A percentile compares a stretch with the other conserved stretches of the same genome.
These are phyloP conservation scores for Eucalyptus erythrocorys DNA, from an alignment of 345 rosid species.

Conservation along the genomic window DNA sequence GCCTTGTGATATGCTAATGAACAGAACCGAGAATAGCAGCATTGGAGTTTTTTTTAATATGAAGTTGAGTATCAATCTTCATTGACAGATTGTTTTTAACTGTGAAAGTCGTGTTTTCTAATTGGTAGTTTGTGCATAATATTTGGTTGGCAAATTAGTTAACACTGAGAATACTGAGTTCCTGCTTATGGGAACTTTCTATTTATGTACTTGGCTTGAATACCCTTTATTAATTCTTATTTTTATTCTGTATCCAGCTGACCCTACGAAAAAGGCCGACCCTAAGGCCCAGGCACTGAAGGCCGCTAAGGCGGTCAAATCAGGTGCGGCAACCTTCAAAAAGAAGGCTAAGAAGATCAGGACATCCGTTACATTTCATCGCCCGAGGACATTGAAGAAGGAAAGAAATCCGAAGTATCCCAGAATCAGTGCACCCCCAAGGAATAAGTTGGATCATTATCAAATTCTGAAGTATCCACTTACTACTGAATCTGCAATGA, in stretches of 20 bases:
- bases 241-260: background rate
- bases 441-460: slow-evolving; percentile 61
- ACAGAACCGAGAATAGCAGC: background rate
- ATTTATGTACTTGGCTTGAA: background rate
- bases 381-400: slow-evolving; percentile 49
- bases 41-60: background rate
- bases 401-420: slow-evolving; percentile 54
- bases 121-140: background rate
- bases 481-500: slow-evolving; percentile 68
- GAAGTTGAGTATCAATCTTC: background rate
- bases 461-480: slow-evolving; percentile 55
- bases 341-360: slow-evolving; percentile 49
- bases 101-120: background rate
- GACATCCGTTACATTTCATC: slow-evolving; percentile 51
- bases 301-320: slow-evolving; percentile 57
- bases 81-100: background rate
- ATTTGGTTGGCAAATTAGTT: background rate
- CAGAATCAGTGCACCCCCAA: slow-evolving; percentile 48
- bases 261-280: slow-evolving; percentile 25
- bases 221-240: background rate
- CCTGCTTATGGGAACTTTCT: background rate
- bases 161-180: background rate
- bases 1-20: background rate
- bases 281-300: slow-evolving; percentile 56
- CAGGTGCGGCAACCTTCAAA: slow-evolving; percentile 42